phyloP scores from a whole-genome alignment of 202 grass and related monocot species.

The Dendrocalamus latiflorus region DNA sequence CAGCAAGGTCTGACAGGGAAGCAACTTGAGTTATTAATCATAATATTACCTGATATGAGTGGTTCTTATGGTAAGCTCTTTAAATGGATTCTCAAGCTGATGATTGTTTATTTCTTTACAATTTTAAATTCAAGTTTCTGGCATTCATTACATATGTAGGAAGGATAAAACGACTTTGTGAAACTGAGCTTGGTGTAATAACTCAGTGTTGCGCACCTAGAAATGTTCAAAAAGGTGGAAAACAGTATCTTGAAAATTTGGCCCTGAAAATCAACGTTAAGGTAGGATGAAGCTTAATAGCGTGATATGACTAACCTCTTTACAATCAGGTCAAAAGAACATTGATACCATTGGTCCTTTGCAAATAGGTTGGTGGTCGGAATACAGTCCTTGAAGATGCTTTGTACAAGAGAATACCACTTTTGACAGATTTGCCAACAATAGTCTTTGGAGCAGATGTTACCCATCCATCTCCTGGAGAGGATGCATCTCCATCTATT shows the following conservation, averaged over 20 bases:
- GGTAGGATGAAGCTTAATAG: slow-evolving; percentile 28
- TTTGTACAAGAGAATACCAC: slow-evolving; percentile 30
- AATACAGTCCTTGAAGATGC: slow-evolving; percentile 53
- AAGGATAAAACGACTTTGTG: slow-evolving; percentile 50
- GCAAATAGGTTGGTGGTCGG: slow-evolving; percentile 43
- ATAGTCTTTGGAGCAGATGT: slow-evolving; percentile 76
- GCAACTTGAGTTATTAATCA: slow-evolving; percentile 49
- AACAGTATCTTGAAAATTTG: slow-evolving; percentile 60
- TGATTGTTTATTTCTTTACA: background rate
- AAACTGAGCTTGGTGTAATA: slow-evolving; percentile 57
- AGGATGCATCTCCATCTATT: slow-evolving; percentile 51
- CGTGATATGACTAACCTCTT: background rate
- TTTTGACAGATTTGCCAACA: slow-evolving; percentile 48
- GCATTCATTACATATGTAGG: slow-evolving; percentile 21
- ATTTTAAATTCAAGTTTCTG: background rate
- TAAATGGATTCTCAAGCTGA: background rate
- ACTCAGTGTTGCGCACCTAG: slow-evolving; percentile 51
- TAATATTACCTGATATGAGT: slow-evolving; percentile 43
- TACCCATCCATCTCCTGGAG: slow-evolving; percentile 54
- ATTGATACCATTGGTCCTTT: background rate
- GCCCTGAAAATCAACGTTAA: slow-evolving; percentile 69
- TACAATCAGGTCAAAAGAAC: background rate
- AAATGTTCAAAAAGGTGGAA: slow-evolving; percentile 31
- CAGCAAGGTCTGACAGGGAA: slow-evolving; percentile 13
- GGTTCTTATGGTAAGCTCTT: slow-evolving; percentile 41